Conservation (phyloP, 192 early-diverging fungal genomes). For the Gigaspora rosea region DNA sequence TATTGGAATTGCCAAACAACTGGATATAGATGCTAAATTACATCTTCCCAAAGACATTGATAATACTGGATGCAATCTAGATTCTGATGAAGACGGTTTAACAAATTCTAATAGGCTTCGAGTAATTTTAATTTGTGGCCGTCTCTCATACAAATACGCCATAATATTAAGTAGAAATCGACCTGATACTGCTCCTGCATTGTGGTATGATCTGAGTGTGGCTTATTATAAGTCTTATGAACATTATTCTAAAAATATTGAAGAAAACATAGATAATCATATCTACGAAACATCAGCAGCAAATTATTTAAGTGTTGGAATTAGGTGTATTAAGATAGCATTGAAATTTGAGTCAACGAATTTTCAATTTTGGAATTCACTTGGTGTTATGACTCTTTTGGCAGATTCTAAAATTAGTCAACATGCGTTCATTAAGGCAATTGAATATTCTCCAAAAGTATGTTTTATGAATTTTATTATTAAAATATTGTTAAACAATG, state of each 20-base stretch:
- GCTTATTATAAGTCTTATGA: constrained; percentile 46
- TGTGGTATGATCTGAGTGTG: constrained; percentile 58
- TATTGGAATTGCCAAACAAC: constrained; percentile 16
- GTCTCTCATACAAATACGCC: constrained; percentile 54
- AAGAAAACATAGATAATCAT: neutral
- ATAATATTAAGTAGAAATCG: constrained; percentile 48
- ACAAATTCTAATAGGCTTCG: constrained; percentile 33
- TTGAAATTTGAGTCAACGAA: constrained; percentile 62
- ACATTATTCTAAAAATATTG: constrained; percentile 33
- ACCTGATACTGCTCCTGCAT: constrained; percentile 41
- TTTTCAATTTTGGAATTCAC: constrained; percentile 66
- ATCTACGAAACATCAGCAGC: neutral
- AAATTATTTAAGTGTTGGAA: constrained; percentile 39
- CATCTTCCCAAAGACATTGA: constrained; percentile 43
- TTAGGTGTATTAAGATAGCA: constrained; percentile 58
- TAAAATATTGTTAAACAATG: neutral
- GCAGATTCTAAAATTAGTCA: constrained; percentile 65
- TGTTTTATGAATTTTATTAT: neutral
- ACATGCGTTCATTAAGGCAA: constrained; percentile 82
- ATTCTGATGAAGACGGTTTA: neutral
- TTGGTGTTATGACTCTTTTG: constrained; percentile 63
- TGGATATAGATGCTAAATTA: constrained; percentile 41
- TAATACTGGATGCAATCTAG: constrained; percentile 14
- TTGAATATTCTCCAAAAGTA: constrained; percentile 69
- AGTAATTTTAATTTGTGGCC: constrained; percentile 48